Percentiles rank a stretch among this genome's conserved stretches.
Conservation (phyloP, 192 early-diverging fungal species). For the Lobosporangium transversale region DNA sequence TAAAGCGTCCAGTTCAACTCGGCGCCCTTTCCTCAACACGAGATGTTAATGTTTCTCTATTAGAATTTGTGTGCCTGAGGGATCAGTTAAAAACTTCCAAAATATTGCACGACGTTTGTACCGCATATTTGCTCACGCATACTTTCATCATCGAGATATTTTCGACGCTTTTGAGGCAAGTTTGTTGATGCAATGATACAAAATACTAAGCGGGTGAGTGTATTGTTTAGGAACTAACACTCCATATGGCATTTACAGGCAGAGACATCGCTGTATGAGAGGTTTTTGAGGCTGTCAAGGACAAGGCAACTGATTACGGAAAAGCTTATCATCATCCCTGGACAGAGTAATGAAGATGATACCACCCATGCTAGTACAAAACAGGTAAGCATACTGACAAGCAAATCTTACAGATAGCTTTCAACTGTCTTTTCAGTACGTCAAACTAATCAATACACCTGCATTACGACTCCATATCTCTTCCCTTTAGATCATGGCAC, state of each 20-base stretch:
- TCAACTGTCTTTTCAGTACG: too few species aligned
- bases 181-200: background rate
- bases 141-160: slow-evolving; percentile 89
- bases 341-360: slow-evolving; percentile 7
- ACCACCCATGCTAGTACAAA: background rate
- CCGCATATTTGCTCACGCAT: slow-evolving; percentile 96
- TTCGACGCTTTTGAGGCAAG: slow-evolving; percentile 88
- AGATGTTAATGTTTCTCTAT: background rate
- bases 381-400: slow-evolving; percentile 19
- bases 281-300: slow-evolving; percentile 75
- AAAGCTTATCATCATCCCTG: slow-evolving; percentile 77
- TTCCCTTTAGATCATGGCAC: background rate
- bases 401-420: too few species aligned
- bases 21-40: too few species aligned
- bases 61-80: slow-evolving; percentile 68
- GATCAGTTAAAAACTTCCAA: slow-evolving; percentile 87
- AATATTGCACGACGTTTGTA: slow-evolving; percentile 92
- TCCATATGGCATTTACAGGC: slow-evolving; percentile 53
- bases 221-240: too few species aligned
- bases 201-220: background rate
- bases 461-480: too few species aligned
- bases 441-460: too few species aligned
- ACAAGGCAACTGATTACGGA: slow-evolving; percentile 73
- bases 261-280: slow-evolving; percentile 74
- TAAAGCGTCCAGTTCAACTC: too few species aligned